These are phyloP conservation scores for Hansenula lynferdii DNA, from an alignment of 1,139 yeast species.

Conservation along the genomic window DNA sequence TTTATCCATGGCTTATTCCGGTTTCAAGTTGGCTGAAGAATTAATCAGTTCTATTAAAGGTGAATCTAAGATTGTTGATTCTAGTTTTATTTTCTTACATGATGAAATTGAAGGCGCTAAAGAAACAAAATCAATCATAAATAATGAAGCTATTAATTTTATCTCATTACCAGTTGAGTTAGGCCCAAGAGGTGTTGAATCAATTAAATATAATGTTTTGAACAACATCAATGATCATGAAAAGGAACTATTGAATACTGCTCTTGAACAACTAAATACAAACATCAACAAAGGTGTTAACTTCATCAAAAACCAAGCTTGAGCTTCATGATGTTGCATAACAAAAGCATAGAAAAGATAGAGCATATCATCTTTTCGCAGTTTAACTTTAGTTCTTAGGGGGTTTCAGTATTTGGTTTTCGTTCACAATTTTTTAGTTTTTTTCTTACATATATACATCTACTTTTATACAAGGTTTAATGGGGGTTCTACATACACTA, in stretches of 20 bases:
- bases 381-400: too few relatives aligned
- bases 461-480: too few relatives aligned
- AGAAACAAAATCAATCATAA: constrained; percentile 31
- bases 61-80: constrained; percentile 41
- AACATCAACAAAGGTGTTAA: constrained; percentile 58
- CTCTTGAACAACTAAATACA: constrained; percentile 50
- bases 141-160: constrained; percentile 42
- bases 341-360: neutral
- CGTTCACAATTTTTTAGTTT: too few relatives aligned
- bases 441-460: too few relatives aligned
- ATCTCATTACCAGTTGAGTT: constrained; percentile 64
- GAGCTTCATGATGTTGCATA: neutral
- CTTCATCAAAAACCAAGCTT: constrained; percentile 31
- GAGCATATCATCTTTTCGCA: neutral
- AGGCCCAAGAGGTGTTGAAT: constrained; percentile 52
- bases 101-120: constrained; percentile 36
- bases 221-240: constrained; percentile 52
- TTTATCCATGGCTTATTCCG: constrained; percentile 95
- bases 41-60: constrained; percentile 55
- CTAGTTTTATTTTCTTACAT: constrained; percentile 41
- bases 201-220: constrained; percentile 45
- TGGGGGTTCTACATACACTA: too few relatives aligned
- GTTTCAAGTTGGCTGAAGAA: constrained; percentile 68
- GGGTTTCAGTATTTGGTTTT: too few relatives aligned
- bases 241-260: constrained; percentile 48